Evolutionary conservation across 2,329 filamentous ascomycete species (phyloP), one percentile per base, ranked within the genome.

Genomic region (Dactylellina parvicollis): DNA sequence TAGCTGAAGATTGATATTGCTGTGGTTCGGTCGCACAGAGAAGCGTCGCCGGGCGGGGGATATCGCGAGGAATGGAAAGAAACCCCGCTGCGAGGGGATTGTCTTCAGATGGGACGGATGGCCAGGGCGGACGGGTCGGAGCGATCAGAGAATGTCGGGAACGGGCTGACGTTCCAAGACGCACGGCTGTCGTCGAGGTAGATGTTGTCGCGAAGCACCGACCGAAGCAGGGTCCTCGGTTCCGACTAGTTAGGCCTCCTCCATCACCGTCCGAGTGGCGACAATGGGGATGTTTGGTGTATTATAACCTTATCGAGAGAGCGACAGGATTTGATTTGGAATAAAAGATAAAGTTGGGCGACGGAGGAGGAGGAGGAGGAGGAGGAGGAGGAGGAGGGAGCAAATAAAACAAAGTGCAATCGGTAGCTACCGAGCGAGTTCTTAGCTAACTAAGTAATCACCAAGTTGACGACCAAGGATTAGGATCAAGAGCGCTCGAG

Each of bases 121-220:
- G 50, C 26, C 42, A 46, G 46, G 50, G 67, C 66, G 42, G 66
- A 36, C 67, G 59, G 67, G 67, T 72, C 59, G 67, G 67, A 72
- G 67, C 57, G 66, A 64, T 32, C n/a, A 22, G 46, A n/a, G 8
- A 42, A 38, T 26, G 8, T 28, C 22, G 24, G 7, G 12, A 26
- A 26, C 12, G 14, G 30, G 20, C 20, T 49, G 38, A n/a, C 4
- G n/a, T 42, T 42, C 4, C 16, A n/a, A n/a, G n/a, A n/a, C n/a
- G n/a, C n/a, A n/a, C n/a, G n/a, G n/a, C n/a, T n/a, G n/a, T n/a
- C n/a, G n/a, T n/a, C n/a, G n/a, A n/a, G n/a, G n/a, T n/a, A n/a
- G n/a, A n/a, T n/a, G n/a, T n/a, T n/a, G n/a, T n/a, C n/a, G n/a
- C n/a, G n/a, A n/a, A n/a, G n/a, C n/a, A n/a, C n/a, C n/a, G n/a